Conservation (phyloP, 2,329 filamentous ascomycete genomes). For the Xylaria sp. region DNA sequence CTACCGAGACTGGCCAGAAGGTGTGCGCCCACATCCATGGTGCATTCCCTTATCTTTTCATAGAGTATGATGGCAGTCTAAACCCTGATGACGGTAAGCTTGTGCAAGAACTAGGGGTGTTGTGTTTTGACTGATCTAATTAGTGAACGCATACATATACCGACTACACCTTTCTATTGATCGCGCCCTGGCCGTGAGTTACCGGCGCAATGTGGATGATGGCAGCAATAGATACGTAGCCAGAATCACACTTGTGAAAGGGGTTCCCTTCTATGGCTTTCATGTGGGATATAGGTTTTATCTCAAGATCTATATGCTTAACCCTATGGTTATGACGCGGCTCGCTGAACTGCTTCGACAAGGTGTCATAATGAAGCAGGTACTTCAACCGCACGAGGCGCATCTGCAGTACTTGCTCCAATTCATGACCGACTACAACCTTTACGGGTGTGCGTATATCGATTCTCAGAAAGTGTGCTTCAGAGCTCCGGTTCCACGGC, state of each 20-base stretch:
- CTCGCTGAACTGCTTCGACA: conserved; percentile 88
- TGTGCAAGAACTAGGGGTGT: conserved; percentile 36
- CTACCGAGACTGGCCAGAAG: conserved; percentile 94
- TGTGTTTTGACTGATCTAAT: conserved; percentile 23
- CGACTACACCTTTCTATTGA: conserved; percentile 88
- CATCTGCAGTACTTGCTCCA: conserved; percentile 93
- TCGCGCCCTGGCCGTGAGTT: conserved; percentile 86
- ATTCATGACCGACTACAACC: conserved; percentile 98
- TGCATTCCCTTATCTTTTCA: conserved; percentile 93
- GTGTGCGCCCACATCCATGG: conserved; percentile 97
- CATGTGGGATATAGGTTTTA: conserved; percentile 92
- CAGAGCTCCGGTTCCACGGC: conserved; percentile 77
- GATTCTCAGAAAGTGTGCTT: conserved; percentile 77
- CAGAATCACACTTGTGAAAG: conserved; percentile 91
- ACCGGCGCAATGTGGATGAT: conserved; percentile 77
- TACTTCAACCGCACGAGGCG: conserved; percentile 92
- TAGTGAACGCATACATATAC: conserved; percentile 80
- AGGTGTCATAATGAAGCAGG: conserved; percentile 84
- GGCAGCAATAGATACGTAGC: conserved; percentile 80
- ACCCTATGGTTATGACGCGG: conserved; percentile 86
- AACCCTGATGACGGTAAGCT: conserved; percentile 72
- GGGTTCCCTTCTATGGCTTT: conserved; percentile 95
- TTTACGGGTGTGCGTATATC: conserved; percentile 93
- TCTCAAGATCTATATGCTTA: conserved; percentile 94
- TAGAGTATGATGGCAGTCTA: conserved; percentile 82